Base-by-base conservation (phyloP, 1,284 basidiomycete species). In the Grifola frondosa region DNA sequence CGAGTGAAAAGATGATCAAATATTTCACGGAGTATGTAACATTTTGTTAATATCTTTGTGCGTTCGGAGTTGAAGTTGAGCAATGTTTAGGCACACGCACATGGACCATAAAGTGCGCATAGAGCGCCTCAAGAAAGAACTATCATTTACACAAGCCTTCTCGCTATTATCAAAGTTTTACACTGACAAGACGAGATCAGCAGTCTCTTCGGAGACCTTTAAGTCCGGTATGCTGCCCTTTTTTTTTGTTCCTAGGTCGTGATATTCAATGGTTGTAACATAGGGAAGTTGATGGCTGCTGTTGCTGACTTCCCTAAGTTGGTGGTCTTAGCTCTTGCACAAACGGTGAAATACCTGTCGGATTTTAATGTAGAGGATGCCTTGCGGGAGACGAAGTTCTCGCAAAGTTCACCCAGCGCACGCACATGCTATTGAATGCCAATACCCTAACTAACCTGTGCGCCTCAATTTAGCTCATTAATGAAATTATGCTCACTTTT, bases 341-440 rank as follows among this genome's bases (percentile, higher is more conserved):
- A 89, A 45, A 74, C 83, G 8, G 79, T 97, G 46, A 68, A 81
- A 38, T 82, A 98, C 61, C 80, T 98, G 12, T 76, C 78, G 11
- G 72, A 74, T 0, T 97, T 94, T 66, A 76, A 75, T 23, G 76
- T 97, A 26, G 84, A 87, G 17, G 83, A 88, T 50, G 80, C 83
- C 5, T 80, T 95, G 49, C 59, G 82, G 7, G 83, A 89, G 57
- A 81, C 84, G 1, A 75, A 77, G 28, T 88, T 90, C 56, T 94
- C 64, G 74, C 70, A 13, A 81, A 77, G 55, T 98, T 98, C 59
- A 75, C 88, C 1, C 81, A 82, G 28, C 77, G 80, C 32, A 79
- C 83, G 0, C 86, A 91, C 52, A 97, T 98, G 94, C 74, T 94
- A 12, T 73, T 99, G 35, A 91, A 88, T 44, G 84, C 84, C 29